phyloP scores from a whole-genome alignment of 768 basidiomycete genomes.

The Pholiota conissans region DNA sequence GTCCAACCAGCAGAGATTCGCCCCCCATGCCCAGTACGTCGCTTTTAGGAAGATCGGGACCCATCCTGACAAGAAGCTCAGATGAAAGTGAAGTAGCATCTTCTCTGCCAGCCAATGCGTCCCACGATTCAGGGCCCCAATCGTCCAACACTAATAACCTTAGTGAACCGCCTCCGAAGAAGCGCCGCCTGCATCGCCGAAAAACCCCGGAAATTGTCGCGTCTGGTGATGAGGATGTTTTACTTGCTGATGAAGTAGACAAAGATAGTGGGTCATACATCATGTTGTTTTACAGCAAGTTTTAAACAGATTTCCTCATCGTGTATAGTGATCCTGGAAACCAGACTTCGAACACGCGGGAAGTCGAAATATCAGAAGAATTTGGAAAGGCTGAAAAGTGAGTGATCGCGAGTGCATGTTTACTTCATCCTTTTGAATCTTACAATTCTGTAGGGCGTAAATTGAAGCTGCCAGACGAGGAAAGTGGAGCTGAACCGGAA shows the following conservation, averaged over 20 bases:
- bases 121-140: background rate
- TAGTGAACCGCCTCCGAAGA: conserved; percentile 1
- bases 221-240: conserved; percentile 13
- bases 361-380: conserved; percentile 64
- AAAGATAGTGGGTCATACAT: conserved; percentile 43
- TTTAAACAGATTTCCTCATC: too few species aligned
- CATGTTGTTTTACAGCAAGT: too few species aligned
- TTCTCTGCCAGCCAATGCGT: conserved; percentile 5
- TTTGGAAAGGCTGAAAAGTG: conserved; percentile 68
- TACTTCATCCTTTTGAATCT: background rate
- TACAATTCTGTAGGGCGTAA: conserved; percentile 11
- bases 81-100: conserved; percentile 9
- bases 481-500: conserved; percentile 35
- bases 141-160: background rate
- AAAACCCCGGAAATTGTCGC: conserved; percentile 5
- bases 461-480: conserved; percentile 35
- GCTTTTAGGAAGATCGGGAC: conserved; percentile 6
- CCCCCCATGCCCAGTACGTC: conserved; percentile 4
- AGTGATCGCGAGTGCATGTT: conserved; percentile 20
- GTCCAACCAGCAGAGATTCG: conserved; percentile 10
- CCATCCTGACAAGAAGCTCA: background rate
- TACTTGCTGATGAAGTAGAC: conserved; percentile 47
- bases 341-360: conserved; percentile 59
- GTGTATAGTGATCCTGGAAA: conserved; percentile 70
- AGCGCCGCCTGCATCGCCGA: conserved; percentile 14